Percentiles rank a stretch among this genome's conserved stretches.
Conservation (phyloP, 352 stramenopile genomes). For the Phytophthora ohioensis region DNA sequence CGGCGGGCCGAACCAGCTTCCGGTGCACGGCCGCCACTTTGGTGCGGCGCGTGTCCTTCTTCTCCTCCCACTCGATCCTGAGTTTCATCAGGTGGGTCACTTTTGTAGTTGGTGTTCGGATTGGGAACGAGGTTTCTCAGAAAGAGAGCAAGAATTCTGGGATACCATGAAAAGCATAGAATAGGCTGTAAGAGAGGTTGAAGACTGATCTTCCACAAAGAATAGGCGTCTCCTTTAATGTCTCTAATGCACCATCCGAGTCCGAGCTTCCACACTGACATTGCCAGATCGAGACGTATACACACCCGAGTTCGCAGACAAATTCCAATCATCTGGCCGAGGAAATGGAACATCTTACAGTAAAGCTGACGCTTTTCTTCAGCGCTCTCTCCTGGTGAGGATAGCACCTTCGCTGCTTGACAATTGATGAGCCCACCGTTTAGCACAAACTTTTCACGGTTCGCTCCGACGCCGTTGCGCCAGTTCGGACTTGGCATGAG, state of each 20-base stretch:
- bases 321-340: conserved; percentile 92
- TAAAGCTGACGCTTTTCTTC: conserved; percentile 70
- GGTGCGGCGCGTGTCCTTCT: conserved; percentile 87
- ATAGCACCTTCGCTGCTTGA: neutral
- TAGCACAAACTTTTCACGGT: conserved; percentile 88
- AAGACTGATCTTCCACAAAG: conserved; percentile 45
- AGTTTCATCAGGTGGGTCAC: conserved; percentile 59
- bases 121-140: too few relatives aligned
- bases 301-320: conserved; percentile 86
- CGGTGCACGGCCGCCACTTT: conserved; percentile 74
- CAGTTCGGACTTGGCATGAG: conserved; percentile 90
- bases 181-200: conserved; percentile 11
- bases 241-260: conserved; percentile 45
- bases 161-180: neutral
- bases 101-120: conserved; percentile 5
- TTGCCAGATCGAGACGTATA: conserved; percentile 75
- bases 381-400: conserved; percentile 36
- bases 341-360: conserved; percentile 89
- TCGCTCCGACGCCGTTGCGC: conserved; percentile 77
- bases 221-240: conserved; percentile 67
- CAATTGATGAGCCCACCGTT: conserved; percentile 52
- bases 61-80: conserved; percentile 84
- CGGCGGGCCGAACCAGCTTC: conserved; percentile 46
- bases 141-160: conserved; percentile 5
- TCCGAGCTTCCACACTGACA: conserved; percentile 70